Evolutionary conservation across 1,284 basidiomycete species (phyloP), one percentile per base, ranked within the genome.

Genomic region (Leccinum subrobustum): DNA sequence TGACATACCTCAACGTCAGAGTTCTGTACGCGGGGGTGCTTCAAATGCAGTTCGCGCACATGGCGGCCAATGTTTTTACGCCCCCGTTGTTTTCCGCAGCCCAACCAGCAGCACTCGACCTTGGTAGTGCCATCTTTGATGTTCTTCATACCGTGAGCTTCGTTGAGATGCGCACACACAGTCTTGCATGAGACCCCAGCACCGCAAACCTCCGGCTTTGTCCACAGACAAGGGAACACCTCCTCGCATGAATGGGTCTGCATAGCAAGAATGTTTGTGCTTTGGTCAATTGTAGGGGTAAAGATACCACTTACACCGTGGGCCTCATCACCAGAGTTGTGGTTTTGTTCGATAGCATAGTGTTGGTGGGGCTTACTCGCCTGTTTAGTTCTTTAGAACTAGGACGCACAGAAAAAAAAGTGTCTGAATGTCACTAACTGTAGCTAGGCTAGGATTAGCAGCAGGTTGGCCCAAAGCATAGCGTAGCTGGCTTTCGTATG

Each of bases 1-100:
- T 25, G 47, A 50, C 47, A 20, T 25, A 48, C 47, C 47, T 25
- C 12, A 25, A 23, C n/a, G n/a, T 47, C 52, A 48, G 23, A 20
- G 4, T 23, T 35, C 44, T 18, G 8, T 5, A 0, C 0, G 25
- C 66, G 64, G 1, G 7, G 31, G 31, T 68, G 66, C 1, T 18
- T 20, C 9, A 68, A 3, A 1, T 70, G 66, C 0, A 0, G 0
- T 2, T 67, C 66, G 0, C n/a, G 16, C 2, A 54, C 2, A 3
- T 67, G 68, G 0, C 66, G 61, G 7, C 0, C 0, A 3, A 65
- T 52, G n/a, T 56, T 60, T 7, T 70, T 66, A 9, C 58, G 44
- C 2, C 0, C 0, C 16, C 50, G 2, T 0, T 0, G 0, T 25
- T 52, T 50, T 3, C 0, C 0, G 25, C 65, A 65, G 0, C 25